A percentile compares a stretch with the other conserved stretches of the same genome.
Evolutionary conservation across 2,329 filamentous ascomycete genomes (phyloP).

Genomic region (Talaromyces sp.): DNA sequence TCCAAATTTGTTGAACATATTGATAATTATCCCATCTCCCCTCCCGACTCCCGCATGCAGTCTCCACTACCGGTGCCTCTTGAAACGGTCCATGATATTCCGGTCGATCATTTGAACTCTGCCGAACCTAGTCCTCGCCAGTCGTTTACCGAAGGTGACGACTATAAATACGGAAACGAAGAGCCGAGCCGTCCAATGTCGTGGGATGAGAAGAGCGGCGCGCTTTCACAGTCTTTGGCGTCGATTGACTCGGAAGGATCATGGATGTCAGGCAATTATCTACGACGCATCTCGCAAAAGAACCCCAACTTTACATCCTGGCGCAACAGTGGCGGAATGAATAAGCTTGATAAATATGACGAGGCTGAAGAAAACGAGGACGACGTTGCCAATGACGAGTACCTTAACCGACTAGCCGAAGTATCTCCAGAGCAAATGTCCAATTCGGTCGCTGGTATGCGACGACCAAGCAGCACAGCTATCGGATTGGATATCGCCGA

Average conservation of each 20-base stretch:
- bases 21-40: conserved; percentile 81
- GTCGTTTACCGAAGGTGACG: conserved; percentile 29
- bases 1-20: conserved; percentile 92
- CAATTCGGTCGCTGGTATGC: conserved; percentile 30
- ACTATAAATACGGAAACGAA: conserved; percentile 34
- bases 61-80: conserved; percentile 64
- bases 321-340: conserved; percentile 42
- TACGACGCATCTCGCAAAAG: conserved; percentile 49
- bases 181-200: conserved; percentile 36
- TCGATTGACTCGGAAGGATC: conserved; percentile 95
- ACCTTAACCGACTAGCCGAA: conserved; percentile 33
- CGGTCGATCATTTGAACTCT: conserved; percentile 10
- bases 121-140: conserved; percentile 25
- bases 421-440: conserved; percentile 33
- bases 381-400: conserved; percentile 70
- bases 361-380: conserved; percentile 50
- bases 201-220: conserved; percentile 42
- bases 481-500: conserved; percentile 57
- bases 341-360: conserved; percentile 53
- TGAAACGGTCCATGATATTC: conserved; percentile 30
- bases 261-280: conserved; percentile 80
- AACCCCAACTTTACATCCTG: conserved; percentile 40
- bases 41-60: conserved; percentile 75
- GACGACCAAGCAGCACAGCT: conserved; percentile 47
- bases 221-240: conserved; percentile 77